Conservation (phyloP, 2,329 filamentous ascomycete genomes). For the Pseudodiploospora longispora region DNA sequence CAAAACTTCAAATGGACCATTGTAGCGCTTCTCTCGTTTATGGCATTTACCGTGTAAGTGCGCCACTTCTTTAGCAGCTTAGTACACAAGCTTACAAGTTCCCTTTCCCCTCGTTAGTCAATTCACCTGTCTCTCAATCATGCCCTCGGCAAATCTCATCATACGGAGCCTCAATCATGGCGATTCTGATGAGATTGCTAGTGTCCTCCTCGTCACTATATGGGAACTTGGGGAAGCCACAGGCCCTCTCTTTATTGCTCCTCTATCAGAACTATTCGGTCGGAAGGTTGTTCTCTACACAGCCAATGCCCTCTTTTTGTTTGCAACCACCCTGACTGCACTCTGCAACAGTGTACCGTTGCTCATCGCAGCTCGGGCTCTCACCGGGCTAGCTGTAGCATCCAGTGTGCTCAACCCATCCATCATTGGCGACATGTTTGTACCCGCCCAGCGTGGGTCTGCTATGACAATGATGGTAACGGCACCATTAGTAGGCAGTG, state of each 20-base stretch:
- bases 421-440: conserved; percentile 56
- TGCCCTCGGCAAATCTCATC: conserved; percentile 45
- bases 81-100: not conserved
- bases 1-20: conserved; percentile 43
- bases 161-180: conserved; percentile 36
- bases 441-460: conserved; percentile 46
- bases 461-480: conserved; percentile 51
- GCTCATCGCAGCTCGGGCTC: conserved; percentile 45
- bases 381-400: conserved; percentile 56
- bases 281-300: conserved; percentile 46
- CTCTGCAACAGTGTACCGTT: conserved; percentile 35
- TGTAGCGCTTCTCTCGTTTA: conserved; percentile 43
- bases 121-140: conserved; percentile 48
- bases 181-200: conserved; percentile 35
- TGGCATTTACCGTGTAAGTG: conserved; percentile 48
- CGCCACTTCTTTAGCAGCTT: not conserved
- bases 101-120: conserved; percentile 29
- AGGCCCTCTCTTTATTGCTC: conserved; percentile 53
- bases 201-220: conserved; percentile 59
- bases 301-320: conserved; percentile 43
- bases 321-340: conserved; percentile 39
- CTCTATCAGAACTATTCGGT: conserved; percentile 53
- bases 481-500: conserved; percentile 49
- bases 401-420: conserved; percentile 56
- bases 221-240: conserved; percentile 61